Conservation (phyloP, 148 eudicot genomes). For the Chenopodium formosanum region DNA sequence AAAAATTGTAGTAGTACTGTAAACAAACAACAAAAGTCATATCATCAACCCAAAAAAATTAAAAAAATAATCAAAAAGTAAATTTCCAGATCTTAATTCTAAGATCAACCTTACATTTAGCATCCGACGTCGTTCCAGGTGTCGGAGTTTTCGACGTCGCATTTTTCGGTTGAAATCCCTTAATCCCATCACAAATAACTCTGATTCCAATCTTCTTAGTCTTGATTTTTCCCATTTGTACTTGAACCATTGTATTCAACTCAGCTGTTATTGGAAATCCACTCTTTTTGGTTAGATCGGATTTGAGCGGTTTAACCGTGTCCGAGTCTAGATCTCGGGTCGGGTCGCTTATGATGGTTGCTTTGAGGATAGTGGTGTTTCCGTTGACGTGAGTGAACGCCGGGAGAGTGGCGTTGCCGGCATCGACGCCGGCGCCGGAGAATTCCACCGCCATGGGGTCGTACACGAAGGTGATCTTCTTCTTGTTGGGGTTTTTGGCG, state of each 20-base stretch:
- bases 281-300: slow-evolving; percentile 54
- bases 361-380: slow-evolving; percentile 37
- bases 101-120: slow-evolving; percentile 93
- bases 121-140: slow-evolving; percentile 36
- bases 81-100: slow-evolving; percentile 94
- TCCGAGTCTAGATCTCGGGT: slow-evolving; percentile 45
- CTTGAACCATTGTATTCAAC: slow-evolving; percentile 58
- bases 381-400: slow-evolving; percentile 43
- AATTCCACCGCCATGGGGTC: slow-evolving; percentile 37
- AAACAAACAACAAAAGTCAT: slow-evolving; percentile 3
- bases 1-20: slow-evolving; percentile 18
- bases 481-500: slow-evolving; percentile 74
- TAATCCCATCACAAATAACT: slow-evolving; percentile 64
- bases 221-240: slow-evolving; percentile 60
- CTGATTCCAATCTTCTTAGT: slow-evolving; percentile 61
- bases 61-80: slow-evolving; percentile 43
- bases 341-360: slow-evolving; percentile 27
- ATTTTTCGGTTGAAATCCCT: slow-evolving; percentile 49
- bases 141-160: slow-evolving; percentile 34
- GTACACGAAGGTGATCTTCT: slow-evolving; percentile 50
- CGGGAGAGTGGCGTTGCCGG: slow-evolving; percentile 52
- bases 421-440: slow-evolving; percentile 23
- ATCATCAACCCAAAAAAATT: not conserved
- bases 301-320: slow-evolving; percentile 32
- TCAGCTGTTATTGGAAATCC: slow-evolving; percentile 54